phyloP scores from a whole-genome alignment of 352 stramenopile species.

The Vaucheria bursata region DNA sequence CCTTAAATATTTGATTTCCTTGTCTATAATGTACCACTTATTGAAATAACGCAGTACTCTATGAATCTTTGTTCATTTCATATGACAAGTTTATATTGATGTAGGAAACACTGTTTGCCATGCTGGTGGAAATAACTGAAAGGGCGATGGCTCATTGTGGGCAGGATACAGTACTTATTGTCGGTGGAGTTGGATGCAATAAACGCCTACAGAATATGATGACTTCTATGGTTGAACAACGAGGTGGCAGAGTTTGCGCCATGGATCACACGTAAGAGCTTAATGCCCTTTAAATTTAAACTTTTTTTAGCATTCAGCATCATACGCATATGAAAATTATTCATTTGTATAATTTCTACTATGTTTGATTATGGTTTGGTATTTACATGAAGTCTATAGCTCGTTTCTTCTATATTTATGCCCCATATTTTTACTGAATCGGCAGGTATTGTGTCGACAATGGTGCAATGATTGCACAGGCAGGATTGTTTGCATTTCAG shows the following conservation, averaged over 20 bases:
- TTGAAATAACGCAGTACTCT: too few relatives aligned
- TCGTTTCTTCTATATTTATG: constrained; percentile 17
- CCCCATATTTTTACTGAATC: too few relatives aligned
- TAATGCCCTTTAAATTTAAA: too few relatives aligned
- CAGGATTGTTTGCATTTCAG: constrained; percentile 92
- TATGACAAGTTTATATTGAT: too few relatives aligned
- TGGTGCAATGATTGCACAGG: constrained; percentile 99
- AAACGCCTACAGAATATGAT: constrained; percentile 90
- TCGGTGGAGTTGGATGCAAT: constrained; percentile 97
- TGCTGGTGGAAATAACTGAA: constrained; percentile 99
- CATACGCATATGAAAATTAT: too few relatives aligned
- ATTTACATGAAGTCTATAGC: constrained; percentile 10
- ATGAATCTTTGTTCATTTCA: too few relatives aligned
- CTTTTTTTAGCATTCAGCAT: too few relatives aligned
- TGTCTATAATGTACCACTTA: too few relatives aligned
- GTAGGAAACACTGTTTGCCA: constrained; percentile 96
- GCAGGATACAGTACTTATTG: constrained; percentile 92
- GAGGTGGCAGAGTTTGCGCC: constrained; percentile 82
- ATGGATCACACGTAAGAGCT: constrained; percentile 84
- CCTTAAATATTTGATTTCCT: too few relatives aligned
- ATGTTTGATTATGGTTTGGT: too few relatives aligned
- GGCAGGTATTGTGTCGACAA: constrained; percentile 99
- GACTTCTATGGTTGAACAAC: constrained; percentile 87
- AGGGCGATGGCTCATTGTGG: constrained; percentile 97
- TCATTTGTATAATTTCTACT: too few relatives aligned